Evolutionary conservation across 2,329 filamentous ascomycete species (phyloP), one percentile per base, ranked within the genome.

Genomic region (Talaromyces sp.): DNA sequence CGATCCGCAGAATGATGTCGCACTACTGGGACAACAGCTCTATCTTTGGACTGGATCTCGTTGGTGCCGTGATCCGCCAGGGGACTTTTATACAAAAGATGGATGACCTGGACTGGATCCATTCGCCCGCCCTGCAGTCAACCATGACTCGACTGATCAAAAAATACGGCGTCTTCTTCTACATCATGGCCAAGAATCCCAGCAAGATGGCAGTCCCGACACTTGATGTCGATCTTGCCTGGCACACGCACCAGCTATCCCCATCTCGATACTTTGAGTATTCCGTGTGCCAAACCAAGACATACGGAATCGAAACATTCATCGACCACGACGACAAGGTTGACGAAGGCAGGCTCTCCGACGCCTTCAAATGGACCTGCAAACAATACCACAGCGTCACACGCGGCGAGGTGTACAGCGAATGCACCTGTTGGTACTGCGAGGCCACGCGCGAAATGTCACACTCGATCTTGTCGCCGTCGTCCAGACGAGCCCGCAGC

Each of bases 311-410:
- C n/a, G 8, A 11, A n/a, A 84, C 81, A 55, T 90, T 91, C 68
- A 83, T 93, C 65, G 86, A 93, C 69, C 91, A 96, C 69, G 88
- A 95, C 71, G 91, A 96, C 78, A 93, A 93, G 74, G 86, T 96
- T 24, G 85, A 87, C 55, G 88, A 92, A 67, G 77, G 77, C 14
- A 81, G 80, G 55, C 81, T 96, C 7, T 84, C 84, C 51, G 77
- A 79, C 1, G 79, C 81, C 5, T 95, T 95, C 68, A 85, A 87
- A 69, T 90, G 85, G 83, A 96, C 91, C 0, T 85, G 82, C 68
- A 87, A 86, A 66, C 76, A 73, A 0, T 96, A 93, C 70, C 84
- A 90, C 66, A 83, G 84, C 29, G 73, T 77, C 14, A 92, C 84
- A 65, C 75, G 78, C 66, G 78, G 80, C 17, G 82, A 87, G 56